Conservation (phyloP, 1,139 yeast species). For the Sugiyamaella grinbergsii region DNA sequence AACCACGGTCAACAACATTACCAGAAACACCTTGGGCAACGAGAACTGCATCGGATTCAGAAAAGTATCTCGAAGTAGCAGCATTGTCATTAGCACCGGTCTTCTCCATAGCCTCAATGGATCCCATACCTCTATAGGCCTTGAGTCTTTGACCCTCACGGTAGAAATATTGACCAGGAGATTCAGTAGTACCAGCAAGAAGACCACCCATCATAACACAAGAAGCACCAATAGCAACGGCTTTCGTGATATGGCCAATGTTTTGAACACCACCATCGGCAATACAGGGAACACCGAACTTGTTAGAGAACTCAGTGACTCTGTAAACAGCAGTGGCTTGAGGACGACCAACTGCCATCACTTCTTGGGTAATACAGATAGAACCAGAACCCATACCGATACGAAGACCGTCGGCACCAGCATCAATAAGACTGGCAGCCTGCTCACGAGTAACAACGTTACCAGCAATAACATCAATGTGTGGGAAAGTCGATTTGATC, state of each 20-base stretch:
- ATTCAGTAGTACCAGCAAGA: slow-evolving; percentile 97
- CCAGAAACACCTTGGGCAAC: slow-evolving; percentile 99
- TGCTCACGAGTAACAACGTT: slow-evolving; percentile 98
- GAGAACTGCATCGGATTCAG: slow-evolving; percentile 90
- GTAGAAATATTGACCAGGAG: slow-evolving; percentile 98
- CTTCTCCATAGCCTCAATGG: slow-evolving; percentile 98
- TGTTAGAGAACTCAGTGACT: slow-evolving; percentile 83
- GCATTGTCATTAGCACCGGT: slow-evolving; percentile 87
- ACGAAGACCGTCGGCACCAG: slow-evolving; percentile 98
- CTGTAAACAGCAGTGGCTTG: slow-evolving; percentile 96
- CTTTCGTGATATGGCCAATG: slow-evolving; percentile 98
- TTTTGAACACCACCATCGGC: slow-evolving; percentile 99
- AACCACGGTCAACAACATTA: slow-evolving; percentile 95
- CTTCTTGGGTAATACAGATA: slow-evolving; percentile 98
- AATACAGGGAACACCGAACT: slow-evolving; percentile 92
- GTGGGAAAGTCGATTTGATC: slow-evolving; percentile 80
- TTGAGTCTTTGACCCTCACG: slow-evolving; percentile 98
- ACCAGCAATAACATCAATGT: slow-evolving; percentile 91
- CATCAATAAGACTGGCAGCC: slow-evolving; percentile 92
- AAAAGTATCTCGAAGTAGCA: slow-evolving; percentile 96
- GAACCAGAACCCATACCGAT: slow-evolving; percentile 99
- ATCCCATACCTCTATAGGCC: slow-evolving; percentile 99
- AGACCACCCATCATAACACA: slow-evolving; percentile 99
- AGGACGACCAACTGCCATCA: slow-evolving; percentile 99
- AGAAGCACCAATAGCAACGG: slow-evolving; percentile 95